Base-by-base conservation (phyloP, 2,329 filamentous ascomycete genomes). In the Cladosporium oxysporum region DNA sequence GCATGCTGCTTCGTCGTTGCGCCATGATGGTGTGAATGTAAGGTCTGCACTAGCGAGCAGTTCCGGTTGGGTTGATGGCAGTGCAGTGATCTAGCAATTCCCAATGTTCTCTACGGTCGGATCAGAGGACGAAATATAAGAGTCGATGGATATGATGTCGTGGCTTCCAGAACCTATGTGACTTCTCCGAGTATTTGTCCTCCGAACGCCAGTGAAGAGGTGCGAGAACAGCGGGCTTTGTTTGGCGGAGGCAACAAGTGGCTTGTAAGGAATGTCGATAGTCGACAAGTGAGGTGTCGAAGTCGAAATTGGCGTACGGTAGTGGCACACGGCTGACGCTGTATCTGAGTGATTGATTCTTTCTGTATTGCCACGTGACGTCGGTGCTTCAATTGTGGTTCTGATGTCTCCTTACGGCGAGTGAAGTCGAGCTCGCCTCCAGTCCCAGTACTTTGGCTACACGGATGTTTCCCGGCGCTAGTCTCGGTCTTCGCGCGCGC, bases 1-100 rank as follows among this genome's bases (percentile, higher is more conserved):
- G 84, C 73, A 88, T 77, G 67, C 78, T 84, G 64, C 80, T 65
- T 33, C 47, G 35, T 7, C 62, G 62, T 65, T 65, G 62, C 12
- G 62, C 41, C 62, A 65, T 65, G n/a, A 16, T 18, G 44, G 33
- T 33, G 16, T 18, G 21, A 23, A 37, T 31, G 10, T 41, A 12
- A 12, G 2, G 1, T 41, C 11, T 41, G n/a, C 33, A 14, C 6
- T 29, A 8, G 33, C 60, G 23, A 55, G 60, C 28, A 31, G 28
- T 55, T 5, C 18, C 18, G 28, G 7, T 31, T 55, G 29, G 6
- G 41, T 47, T 21, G n/a, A 47, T 21, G 41, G n/a, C n/a, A 47
- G 41, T 47, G n/a, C 2, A 47, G 41, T 11, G 6, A 21, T 4
- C 10, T 11, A 47, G 41, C 41, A 47, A 47, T 21, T 21, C n/a